Base-by-base conservation (phyloP, 495 filamentous ascomycete genomes). In the Friedmanniomyces simplex region DNA sequence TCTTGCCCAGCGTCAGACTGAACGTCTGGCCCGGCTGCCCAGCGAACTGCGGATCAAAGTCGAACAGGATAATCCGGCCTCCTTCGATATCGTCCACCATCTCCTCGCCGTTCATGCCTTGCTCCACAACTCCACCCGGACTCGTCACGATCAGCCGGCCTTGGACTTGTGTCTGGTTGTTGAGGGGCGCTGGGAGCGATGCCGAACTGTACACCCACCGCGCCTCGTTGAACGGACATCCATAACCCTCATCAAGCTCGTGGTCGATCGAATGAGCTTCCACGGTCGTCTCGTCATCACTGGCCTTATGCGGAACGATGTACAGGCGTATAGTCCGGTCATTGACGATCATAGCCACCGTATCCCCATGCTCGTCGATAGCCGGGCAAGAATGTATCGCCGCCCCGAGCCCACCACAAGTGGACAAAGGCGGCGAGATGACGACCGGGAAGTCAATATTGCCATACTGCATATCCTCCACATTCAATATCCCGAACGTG, bases 221-320 rank as follows among this genome's bases (percentile, higher is more conserved):
- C 32, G 52, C 52, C 25, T 64, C 61, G 28, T 32, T 56, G 49
- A 64, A 60, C 2, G 61, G 61, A 32, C 61, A 64, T 0, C 61
- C 61, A 22, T 64, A 60, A 1, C 61, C 61, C 43, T 64, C 61
- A 25, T 64, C 61, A 16, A 64, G 50, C 52, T 64, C 61, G 34
- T 64, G 61, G 54, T 64, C 61, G 25, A 64, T 64, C 26, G 59
- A 61, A 47, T 64, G 61, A 6, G 61, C 61, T 55, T 64, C 61
- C 10, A 64, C 58, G 1, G 52, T 57, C 25, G 54, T 52, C 22
- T 64, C 52, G 11, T 60, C 43, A 11, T 60, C 57, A 3, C 41
- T 18, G 1, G 21, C 20, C 30, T 45, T 60, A 16, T 34, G 57
- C n/a, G 61, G 61, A 1, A 64, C 57, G 18, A 64, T 60, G 53